Conservation (phyloP, 352 stramenopile genomes). For the Peronospora tabacina region DNA sequence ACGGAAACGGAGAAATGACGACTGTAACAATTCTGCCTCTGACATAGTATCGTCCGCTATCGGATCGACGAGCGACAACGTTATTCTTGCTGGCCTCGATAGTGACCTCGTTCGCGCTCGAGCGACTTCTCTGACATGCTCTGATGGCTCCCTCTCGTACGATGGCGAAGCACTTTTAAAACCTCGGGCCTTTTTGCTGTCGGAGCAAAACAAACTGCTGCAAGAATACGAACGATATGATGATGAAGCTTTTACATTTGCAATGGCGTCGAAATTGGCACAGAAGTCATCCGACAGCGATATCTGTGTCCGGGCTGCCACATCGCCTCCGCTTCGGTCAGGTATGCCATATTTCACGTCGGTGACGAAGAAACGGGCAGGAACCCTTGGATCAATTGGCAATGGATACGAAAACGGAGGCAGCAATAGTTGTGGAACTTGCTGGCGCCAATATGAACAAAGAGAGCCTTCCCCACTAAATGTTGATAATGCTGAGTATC, state of each 20-base stretch:
- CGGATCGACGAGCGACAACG: slow-evolving; percentile 42
- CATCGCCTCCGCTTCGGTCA: slow-evolving; percentile 44
- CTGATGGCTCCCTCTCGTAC: slow-evolving; percentile 41
- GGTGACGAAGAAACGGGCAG: slow-evolving; percentile 36
- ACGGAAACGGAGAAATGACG: slow-evolving; percentile 32
- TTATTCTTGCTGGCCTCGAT: slow-evolving; percentile 48
- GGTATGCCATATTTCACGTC: slow-evolving; percentile 32
- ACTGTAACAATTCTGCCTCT: slow-evolving; percentile 24
- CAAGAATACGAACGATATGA: slow-evolving; percentile 67
- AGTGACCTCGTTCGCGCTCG: slow-evolving; percentile 60
- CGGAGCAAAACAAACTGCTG: slow-evolving; percentile 35
- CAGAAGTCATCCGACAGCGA: slow-evolving; percentile 42
- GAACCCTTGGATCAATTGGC: slow-evolving; percentile 27
- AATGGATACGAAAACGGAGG: slow-evolving; percentile 29
- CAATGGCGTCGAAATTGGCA: slow-evolving; percentile 11
- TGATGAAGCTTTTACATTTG: slow-evolving; percentile 57
- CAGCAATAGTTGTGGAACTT: slow-evolving; percentile 24
- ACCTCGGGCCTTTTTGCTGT: slow-evolving; percentile 38
- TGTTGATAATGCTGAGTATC: slow-evolving; percentile 30
- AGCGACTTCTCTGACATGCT: slow-evolving; percentile 45
- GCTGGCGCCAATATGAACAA: slow-evolving; percentile 39
- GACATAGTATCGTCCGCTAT: slow-evolving; percentile 33
- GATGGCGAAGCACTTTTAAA: slow-evolving; percentile 38
- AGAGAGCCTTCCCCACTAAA: slow-evolving; percentile 36
- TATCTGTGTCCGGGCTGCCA: slow-evolving; percentile 32